phyloP scores from a whole-genome alignment of 768 basidiomycete species.

The Calocybe gangraenosa region DNA sequence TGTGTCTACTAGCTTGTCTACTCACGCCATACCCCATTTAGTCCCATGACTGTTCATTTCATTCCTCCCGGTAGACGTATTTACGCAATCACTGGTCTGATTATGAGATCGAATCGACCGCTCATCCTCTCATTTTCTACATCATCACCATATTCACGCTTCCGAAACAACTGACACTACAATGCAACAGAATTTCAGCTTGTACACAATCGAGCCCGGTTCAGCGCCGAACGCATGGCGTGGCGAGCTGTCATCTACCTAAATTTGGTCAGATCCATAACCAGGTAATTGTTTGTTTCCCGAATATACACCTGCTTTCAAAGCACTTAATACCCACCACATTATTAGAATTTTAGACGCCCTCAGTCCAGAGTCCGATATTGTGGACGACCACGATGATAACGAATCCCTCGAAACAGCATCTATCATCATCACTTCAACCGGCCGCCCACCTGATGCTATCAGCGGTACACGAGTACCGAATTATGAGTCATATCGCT shows the following conservation, averaged over 20 bases:
- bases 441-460: slow-evolving; percentile 47
- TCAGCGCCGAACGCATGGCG: slow-evolving; percentile 75
- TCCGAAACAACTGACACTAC: slow-evolving; percentile 6
- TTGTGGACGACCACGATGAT: slow-evolving; percentile 56
- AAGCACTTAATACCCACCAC: slow-evolving; percentile 14
- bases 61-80: background rate
- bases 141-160: background rate
- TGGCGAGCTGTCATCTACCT: slow-evolving; percentile 89
- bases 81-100: background rate
- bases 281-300: slow-evolving; percentile 43
- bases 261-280: slow-evolving; percentile 79
- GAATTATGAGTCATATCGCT: slow-evolving; percentile 59
- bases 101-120: background rate
- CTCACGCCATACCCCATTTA: slow-evolving; percentile 12
- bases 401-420: slow-evolving; percentile 47
- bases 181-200: slow-evolving; percentile 71
- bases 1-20: slow-evolving; percentile 9
- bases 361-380: slow-evolving; percentile 61
- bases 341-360: slow-evolving; percentile 66
- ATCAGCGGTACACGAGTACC: slow-evolving; percentile 46
- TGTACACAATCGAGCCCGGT: slow-evolving; percentile 70
- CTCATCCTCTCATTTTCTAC: too few species aligned
- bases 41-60: slow-evolving; percentile 12
- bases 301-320: slow-evolving; percentile 11
- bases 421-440: slow-evolving; percentile 45